These are phyloP conservation scores for Fusarium nisikadoi DNA, from an alignment of 2,329 filamentous ascomycete species.

Conservation along the genomic window DNA sequence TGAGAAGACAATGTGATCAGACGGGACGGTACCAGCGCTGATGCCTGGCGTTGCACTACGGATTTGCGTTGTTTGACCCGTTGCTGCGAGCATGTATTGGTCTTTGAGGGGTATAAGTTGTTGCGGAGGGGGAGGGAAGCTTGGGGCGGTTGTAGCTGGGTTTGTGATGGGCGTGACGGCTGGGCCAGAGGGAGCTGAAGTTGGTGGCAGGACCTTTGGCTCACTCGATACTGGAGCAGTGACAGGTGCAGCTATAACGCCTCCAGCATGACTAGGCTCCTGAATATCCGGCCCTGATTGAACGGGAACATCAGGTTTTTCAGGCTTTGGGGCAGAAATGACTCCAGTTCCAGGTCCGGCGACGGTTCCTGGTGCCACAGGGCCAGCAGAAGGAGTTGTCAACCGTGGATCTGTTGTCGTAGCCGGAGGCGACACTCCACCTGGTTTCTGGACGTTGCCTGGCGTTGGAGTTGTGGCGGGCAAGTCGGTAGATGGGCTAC, in stretches of 20 bases:
- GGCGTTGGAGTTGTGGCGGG: accelerated
- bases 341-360: neutral
- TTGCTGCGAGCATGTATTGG: neutral
- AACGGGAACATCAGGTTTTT: neutral
- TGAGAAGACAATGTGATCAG: neutral
- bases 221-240: neutral
- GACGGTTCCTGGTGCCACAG: neutral
- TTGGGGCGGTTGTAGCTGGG: neutral
- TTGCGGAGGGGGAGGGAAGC: neutral
- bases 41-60: neutral
- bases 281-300: neutral
- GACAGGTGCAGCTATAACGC: too few relatives aligned
- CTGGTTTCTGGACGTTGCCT: accelerated
- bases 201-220: neutral
- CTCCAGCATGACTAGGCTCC: neutral
- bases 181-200: neutral
- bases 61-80: neutral
- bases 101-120: accelerated
- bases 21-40: neutral
- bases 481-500: neutral
- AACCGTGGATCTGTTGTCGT: accelerated
- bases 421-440: neutral
- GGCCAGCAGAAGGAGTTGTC: neutral
- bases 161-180: accelerated
- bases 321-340: neutral